Evolutionary conservation across 768 basidiomycete genomes (phyloP), one percentile per base, ranked within the genome.

Genomic region (Leucogyrophana mollusca): DNA sequence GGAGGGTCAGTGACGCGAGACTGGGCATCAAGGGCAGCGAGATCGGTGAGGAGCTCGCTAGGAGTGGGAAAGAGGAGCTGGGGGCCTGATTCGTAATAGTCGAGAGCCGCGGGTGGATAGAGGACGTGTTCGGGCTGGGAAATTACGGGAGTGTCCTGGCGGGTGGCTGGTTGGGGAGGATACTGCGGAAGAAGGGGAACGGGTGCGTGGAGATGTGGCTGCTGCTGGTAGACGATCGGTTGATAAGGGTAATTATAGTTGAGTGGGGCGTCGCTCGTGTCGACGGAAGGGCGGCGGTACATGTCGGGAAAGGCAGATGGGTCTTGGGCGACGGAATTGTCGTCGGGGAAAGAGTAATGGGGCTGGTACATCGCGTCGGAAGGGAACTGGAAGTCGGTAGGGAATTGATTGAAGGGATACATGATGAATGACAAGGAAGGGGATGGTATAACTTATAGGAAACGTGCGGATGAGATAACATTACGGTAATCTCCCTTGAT

Each of bases 31-130:
- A 30, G 13, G 13, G 57, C 50, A 2, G 68, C 59, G 17, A 78
- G 62, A 34, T 82, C 72, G 22, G 67, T 66, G 40, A 87, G 73
- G 23, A 86, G 67, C 53, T 85, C 82, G 30, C 77, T 79, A 1
- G 85, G 85, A 1, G 85, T 87, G 1, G 77, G 84, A 53, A 87
- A 84, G 2, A 76, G 79, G 1, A 59, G 49, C 46, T 69, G 71
- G 0, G 58, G 47, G 0, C 56, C 11, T 17, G 51, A 21, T 14
- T 55, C 13, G 40, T 53, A 65, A 45, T 56, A 59, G 30, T 67
- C 53, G 45, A 58, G 55, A 21, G 34, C 17, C 21, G 46, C 14
- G 16, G 49, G 8, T 9, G 54, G 43, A 40, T 57, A 57, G 20
- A 53, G 10, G 34, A 59, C 37, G 11, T 53, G 55, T 2, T 45